These are phyloP conservation scores for Sistotremastrum suecicum DNA, from an alignment of 768 basidiomycete species.

Conservation along the genomic window DNA sequence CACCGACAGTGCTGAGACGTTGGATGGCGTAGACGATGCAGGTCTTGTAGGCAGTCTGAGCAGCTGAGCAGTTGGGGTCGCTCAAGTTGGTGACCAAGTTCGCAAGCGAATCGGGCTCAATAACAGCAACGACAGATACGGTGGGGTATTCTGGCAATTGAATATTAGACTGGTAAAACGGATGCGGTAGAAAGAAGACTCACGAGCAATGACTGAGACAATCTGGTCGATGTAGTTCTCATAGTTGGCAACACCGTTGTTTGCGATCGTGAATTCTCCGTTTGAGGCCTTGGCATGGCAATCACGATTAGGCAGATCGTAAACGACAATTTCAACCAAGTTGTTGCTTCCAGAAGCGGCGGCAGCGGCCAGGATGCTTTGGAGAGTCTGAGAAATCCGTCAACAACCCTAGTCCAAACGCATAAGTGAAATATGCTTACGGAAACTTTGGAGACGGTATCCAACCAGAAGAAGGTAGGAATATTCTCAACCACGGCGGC, in stretches of 20 bases:
- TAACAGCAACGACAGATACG: constrained; percentile 15
- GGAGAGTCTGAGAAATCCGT: too few relatives aligned
- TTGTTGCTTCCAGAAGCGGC: too few relatives aligned
- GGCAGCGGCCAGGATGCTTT: too few relatives aligned
- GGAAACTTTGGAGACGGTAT: constrained; percentile 39
- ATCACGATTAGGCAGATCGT: constrained; percentile 25
- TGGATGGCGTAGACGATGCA: constrained; percentile 17
- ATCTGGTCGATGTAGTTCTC: constrained; percentile 8
- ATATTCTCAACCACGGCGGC: constrained; percentile 39
- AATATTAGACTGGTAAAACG: background rate
- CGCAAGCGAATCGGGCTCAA: constrained; percentile 22
- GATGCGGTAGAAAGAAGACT: too few relatives aligned
- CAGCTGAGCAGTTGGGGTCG: constrained; percentile 18
- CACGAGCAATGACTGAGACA: constrained; percentile 1
- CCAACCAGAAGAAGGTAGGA: constrained; percentile 52
- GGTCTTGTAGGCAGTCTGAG: constrained; percentile 16
- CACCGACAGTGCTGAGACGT: constrained; percentile 15
- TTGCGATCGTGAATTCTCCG: constrained; percentile 17
- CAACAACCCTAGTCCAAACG: too few relatives aligned
- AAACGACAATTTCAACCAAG: constrained; percentile 34
- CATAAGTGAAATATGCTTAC: background rate
- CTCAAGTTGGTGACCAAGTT: constrained; percentile 18
- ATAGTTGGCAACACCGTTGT: constrained; percentile 19
- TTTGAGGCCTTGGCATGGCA: constrained; percentile 20
- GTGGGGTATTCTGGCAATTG: constrained; percentile 12